These are phyloP conservation scores for Sporothrix variecibatus DNA, from an alignment of 2,329 filamentous ascomycete genomes.

Conservation along the genomic window DNA sequence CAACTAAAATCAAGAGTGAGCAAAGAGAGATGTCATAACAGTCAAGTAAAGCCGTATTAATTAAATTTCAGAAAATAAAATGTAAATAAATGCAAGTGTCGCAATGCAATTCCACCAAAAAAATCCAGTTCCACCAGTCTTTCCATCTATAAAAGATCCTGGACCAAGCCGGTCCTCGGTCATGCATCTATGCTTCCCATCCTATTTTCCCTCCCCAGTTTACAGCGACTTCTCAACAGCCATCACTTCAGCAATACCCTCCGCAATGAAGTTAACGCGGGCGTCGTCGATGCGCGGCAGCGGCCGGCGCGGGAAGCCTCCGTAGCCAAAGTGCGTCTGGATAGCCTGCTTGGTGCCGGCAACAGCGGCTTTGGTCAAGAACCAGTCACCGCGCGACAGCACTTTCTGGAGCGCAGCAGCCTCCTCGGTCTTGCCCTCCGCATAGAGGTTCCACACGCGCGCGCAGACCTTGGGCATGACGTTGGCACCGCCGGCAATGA, in stretches of 20 bases:
- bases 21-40: neutral
- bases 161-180: neutral
- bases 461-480: slow-evolving; percentile 82
- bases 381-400: slow-evolving; percentile 80
- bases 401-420: slow-evolving; percentile 73
- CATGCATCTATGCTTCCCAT: slow-evolving; percentile 2
- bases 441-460: slow-evolving; percentile 75
- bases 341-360: slow-evolving; percentile 85
- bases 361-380: slow-evolving; percentile 77
- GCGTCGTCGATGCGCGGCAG: slow-evolving; percentile 66
- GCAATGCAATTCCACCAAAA: slow-evolving; percentile 3
- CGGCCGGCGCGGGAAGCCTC: slow-evolving; percentile 72
- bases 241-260: slow-evolving; percentile 65
- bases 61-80: neutral
- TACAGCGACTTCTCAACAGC: slow-evolving; percentile 61
- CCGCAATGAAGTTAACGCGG: slow-evolving; percentile 53
- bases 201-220: neutral
- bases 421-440: slow-evolving; percentile 71
- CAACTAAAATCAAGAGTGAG: neutral
- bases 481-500: slow-evolving; percentile 84
- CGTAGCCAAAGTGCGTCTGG: slow-evolving; percentile 79
- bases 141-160: neutral
- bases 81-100: slow-evolving; percentile 10
- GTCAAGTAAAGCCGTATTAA: neutral
- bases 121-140: neutral